Base-by-base conservation (phyloP, 495 filamentous ascomycete genomes). In the Hyaloscypha bicolor region DNA sequence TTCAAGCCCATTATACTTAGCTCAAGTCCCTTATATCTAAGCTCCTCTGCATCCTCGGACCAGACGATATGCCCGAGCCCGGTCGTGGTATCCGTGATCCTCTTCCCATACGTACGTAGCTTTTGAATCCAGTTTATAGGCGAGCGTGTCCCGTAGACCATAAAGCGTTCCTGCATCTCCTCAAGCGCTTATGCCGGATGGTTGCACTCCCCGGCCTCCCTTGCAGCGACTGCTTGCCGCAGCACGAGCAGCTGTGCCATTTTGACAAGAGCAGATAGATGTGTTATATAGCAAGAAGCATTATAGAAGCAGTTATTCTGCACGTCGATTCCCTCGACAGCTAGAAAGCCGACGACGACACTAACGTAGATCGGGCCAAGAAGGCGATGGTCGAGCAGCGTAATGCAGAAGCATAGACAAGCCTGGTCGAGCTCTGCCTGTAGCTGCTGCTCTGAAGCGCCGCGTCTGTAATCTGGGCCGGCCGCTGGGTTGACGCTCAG, bases 51-150 rank as follows among this genome's bases (percentile, higher is more conserved):
- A 52, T 65, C 55, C 16, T 58, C 53, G 14, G 63, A 57, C 63
- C 30, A 65, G 19, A 39, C 9, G 32, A 65, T 31, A 59, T 31
- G 48, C 9, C 55, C 55, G 3, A 65, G 32, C n/a, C 12, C 4
- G 9, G 63, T 65, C 6, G 32, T 58, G 31, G 4, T 65, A 4
- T 65, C 30, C 22, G 6, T 14, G 35, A 66, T 51, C 42, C 52
- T 48, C 56, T 66, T 66, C 4, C 64, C 64, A 25, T 48, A 60
- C 4, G 21, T n/a, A 16, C 42, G 56, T n/a, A 66, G 29, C 64
- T 66, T 66, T 56, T 11, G 29, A 5, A 21, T 56, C 56, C 55
- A 66, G 35, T 66, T 66, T 12, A 66, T 66, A 58, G 57, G 64
- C 4, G 64, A 66, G 14, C 29, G 32, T 4, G 16, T 31, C 9